Conservation (phyloP, 108 stramenopile genomes). For the Skeletonema tropicum region DNA sequence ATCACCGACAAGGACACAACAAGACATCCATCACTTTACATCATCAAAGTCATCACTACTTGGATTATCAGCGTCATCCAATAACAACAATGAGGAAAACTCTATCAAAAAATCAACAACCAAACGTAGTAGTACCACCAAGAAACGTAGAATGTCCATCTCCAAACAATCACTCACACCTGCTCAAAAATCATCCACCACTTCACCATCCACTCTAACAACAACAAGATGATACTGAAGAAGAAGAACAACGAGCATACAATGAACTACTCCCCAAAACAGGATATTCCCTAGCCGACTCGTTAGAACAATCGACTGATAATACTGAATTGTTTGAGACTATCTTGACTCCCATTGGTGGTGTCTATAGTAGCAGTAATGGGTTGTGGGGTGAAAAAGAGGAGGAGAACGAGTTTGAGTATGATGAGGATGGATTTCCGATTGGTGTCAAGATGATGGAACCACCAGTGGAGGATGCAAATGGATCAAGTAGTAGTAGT, state of each 20-base stretch:
- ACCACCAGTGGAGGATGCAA: background rate
- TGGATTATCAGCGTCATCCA: background rate
- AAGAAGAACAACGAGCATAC: conserved; percentile 2
- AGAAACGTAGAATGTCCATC: background rate
- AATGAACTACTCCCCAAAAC: conserved; percentile 33
- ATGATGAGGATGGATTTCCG: conserved; percentile 44
- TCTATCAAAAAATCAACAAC: background rate
- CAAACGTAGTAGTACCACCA: background rate
- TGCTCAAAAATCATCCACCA: background rate
- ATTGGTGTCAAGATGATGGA: conserved; percentile 14
- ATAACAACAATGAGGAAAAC: background rate
- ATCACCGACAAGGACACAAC: background rate
- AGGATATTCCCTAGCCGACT: conserved; percentile 39
- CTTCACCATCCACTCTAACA: background rate
- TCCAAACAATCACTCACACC: background rate
- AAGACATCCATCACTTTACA: background rate
- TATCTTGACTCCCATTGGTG: conserved; percentile 34
- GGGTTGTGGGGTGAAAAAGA: background rate
- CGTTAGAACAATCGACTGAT: conserved; percentile 24
- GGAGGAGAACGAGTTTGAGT: conserved; percentile 25
- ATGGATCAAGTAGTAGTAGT: background rate
- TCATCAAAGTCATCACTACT: background rate
- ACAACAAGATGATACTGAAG: background rate
- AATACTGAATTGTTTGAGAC: conserved; percentile 39
- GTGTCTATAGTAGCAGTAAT: background rate